Conservation (phyloP, 306 rosid genomes). For the Fragaria ananassa region DNA sequence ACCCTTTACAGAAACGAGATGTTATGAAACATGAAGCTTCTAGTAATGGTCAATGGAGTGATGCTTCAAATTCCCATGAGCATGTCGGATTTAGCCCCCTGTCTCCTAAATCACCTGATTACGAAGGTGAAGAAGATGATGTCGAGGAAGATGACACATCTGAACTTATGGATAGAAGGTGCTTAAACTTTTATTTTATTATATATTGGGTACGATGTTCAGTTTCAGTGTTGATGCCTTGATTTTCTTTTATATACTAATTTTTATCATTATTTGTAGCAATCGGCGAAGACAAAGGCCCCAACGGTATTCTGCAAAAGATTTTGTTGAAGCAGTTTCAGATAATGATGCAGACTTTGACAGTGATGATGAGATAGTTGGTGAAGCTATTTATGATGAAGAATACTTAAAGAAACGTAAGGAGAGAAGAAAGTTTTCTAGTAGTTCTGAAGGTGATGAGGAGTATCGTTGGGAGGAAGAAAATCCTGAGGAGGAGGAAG, state of each 20-base stretch:
- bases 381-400: slow-evolving; percentile 94
- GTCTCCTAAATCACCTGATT: slow-evolving; percentile 73
- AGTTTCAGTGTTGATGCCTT: neutral
- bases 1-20: slow-evolving; percentile 62
- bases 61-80: slow-evolving; percentile 51
- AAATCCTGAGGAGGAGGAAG: slow-evolving; percentile 89
- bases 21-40: slow-evolving; percentile 56
- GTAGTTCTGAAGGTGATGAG: slow-evolving; percentile 98
- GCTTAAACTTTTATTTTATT: neutral
- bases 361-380: slow-evolving; percentile 96
- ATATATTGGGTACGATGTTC: neutral
- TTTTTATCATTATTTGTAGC: slow-evolving; percentile 37
- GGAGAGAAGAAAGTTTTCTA: slow-evolving; percentile 72
- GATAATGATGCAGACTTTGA: slow-evolving; percentile 78
- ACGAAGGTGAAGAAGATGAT: slow-evolving; percentile 60
- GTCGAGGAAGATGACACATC: slow-evolving; percentile 52
- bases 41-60: slow-evolving; percentile 71
- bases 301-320: slow-evolving; percentile 80
- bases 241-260: slow-evolving; percentile 20
- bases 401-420: slow-evolving; percentile 84
- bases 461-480: slow-evolving; percentile 88
- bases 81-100: slow-evolving; percentile 53
- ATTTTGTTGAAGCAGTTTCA: slow-evolving; percentile 68
- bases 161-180: slow-evolving; percentile 79
- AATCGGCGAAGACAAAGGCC: slow-evolving; percentile 85